Percentiles rank a stretch among this genome's conserved stretches.
These are phyloP conservation scores for Pharus latifolius DNA, from an alignment of 176 grass and related monocot species.

Conservation along the genomic window DNA sequence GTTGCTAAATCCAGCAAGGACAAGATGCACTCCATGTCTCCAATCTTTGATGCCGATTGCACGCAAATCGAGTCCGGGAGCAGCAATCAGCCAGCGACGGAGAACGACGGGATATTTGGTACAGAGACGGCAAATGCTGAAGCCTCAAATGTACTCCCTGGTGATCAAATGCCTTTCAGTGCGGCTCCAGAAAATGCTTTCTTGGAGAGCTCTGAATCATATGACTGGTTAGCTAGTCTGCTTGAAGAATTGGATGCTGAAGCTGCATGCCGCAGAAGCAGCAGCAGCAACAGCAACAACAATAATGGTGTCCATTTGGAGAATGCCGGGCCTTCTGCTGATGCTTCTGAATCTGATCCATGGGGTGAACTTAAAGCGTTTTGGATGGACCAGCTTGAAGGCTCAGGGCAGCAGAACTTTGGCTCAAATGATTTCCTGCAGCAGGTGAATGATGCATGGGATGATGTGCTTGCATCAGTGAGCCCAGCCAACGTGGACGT, in stretches of 20 bases:
- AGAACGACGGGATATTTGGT: no score
- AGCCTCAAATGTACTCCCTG: background rate
- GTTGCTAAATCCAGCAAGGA: background rate
- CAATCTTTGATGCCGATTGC: no score
- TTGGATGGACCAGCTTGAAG: background rate
- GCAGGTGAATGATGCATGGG: background rate
- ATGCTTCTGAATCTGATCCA: background rate
- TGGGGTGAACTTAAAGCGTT: background rate
- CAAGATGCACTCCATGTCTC: no score
- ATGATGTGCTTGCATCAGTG: background rate
- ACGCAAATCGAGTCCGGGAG: no score
- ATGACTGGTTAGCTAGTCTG: background rate
- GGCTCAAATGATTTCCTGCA: background rate
- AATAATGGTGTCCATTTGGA: no score
- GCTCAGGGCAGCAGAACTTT: background rate
- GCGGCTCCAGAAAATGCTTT: background rate
- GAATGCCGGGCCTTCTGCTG: no score
- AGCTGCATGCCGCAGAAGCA: background rate
- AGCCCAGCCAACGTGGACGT: background rate
- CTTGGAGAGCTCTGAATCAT: background rate
- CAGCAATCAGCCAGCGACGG: no score
- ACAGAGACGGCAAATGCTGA: no score
- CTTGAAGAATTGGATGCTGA: background rate
- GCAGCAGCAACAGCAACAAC: background rate
- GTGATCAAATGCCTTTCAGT: background rate